These are phyloP conservation scores for Sphagnum contortum DNA, from an alignment of 225 moss, liverwort and hornwort species.

Conservation along the genomic window DNA sequence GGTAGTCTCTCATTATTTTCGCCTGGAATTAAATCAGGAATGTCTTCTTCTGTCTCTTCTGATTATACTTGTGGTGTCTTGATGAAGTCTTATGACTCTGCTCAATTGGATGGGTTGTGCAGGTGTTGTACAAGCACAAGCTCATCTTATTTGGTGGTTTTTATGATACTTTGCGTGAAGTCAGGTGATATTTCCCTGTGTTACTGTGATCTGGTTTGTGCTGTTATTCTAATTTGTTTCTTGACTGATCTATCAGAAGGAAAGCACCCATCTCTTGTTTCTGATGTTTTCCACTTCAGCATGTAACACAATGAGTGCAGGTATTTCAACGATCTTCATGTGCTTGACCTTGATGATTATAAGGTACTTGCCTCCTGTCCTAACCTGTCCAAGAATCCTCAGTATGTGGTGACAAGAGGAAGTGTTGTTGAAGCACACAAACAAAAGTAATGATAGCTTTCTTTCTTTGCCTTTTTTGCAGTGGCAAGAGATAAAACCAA, in stretches of 20 bases:
- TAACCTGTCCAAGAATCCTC: too few species aligned
- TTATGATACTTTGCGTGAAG: slow-evolving; percentile 81
- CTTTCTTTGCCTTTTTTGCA: slow-evolving; percentile 2
- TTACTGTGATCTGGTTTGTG: too few species aligned
- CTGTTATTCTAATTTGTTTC: too few species aligned
- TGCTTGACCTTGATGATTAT: slow-evolving; percentile 76
- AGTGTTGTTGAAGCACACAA: too few species aligned
- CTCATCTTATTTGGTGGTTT: slow-evolving; percentile 77
- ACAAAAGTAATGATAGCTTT: too few species aligned
- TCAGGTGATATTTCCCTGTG: slow-evolving; percentile 33
- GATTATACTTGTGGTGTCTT: too few species aligned
- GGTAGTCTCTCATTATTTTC: too few species aligned
- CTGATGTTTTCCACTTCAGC: not conserved
- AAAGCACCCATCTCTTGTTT: not conserved
- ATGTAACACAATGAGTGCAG: slow-evolving; percentile 14
- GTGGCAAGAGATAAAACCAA: slow-evolving; percentile 82
- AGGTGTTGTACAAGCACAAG: slow-evolving; percentile 77
- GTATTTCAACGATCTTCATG: slow-evolving; percentile 75
- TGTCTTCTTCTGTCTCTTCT: too few species aligned
- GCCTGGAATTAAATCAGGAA: too few species aligned
- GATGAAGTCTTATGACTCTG: too few species aligned
- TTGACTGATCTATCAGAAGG: not conserved
- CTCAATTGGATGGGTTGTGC: slow-evolving; percentile 1
- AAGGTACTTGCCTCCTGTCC: slow-evolving; percentile 27
- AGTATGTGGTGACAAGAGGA: too few species aligned